A percentile compares a stretch with the other conserved stretches of the same genome.
These are phyloP conservation scores for Silene uniflora DNA, from an alignment of 148 eudicot genomes.

Conservation along the genomic window DNA sequence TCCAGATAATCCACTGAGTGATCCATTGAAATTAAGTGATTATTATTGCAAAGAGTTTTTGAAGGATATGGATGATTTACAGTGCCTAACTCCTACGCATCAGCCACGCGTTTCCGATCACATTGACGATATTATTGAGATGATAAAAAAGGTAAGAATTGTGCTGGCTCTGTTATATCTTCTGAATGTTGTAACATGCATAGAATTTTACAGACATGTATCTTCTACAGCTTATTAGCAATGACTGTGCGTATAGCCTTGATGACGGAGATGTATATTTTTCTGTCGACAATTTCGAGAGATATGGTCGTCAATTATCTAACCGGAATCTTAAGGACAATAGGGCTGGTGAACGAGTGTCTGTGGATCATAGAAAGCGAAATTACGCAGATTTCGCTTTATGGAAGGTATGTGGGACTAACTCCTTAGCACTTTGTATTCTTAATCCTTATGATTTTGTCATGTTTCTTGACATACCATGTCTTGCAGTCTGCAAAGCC, in stretches of 20 bases:
- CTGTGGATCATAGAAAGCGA: constrained; percentile 69
- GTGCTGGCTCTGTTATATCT: neutral
- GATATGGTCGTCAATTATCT: constrained; percentile 61
- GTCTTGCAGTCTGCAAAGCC: constrained; percentile 76
- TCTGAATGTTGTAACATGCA: neutral
- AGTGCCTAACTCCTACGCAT: constrained; percentile 70
- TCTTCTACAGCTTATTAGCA: constrained; percentile 74
- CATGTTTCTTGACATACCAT: neutral
- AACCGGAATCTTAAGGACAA: constrained; percentile 79
- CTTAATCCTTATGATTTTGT: neutral
- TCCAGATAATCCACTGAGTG: constrained; percentile 30
- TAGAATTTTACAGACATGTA: too few relatives aligned
- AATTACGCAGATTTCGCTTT: constrained; percentile 90
- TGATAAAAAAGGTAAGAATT: constrained; percentile 65
- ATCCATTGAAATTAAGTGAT: constrained; percentile 62
- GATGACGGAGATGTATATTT: constrained; percentile 95
- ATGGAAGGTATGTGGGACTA: constrained; percentile 60
- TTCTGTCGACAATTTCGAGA: constrained; percentile 62
- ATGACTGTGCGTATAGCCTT: constrained; percentile 70
- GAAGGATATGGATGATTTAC: constrained; percentile 77
- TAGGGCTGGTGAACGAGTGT: constrained; percentile 89
- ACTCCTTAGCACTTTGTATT: neutral
- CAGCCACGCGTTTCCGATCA: constrained; percentile 90
- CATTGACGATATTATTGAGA: constrained; percentile 69
- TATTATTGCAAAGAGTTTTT: constrained; percentile 69